A percentile compares a stretch with the other conserved stretches of the same genome.
Evolutionary conservation across 2,329 filamentous ascomycete genomes (phyloP).

Genomic region (Fonsecaea nubica): DNA sequence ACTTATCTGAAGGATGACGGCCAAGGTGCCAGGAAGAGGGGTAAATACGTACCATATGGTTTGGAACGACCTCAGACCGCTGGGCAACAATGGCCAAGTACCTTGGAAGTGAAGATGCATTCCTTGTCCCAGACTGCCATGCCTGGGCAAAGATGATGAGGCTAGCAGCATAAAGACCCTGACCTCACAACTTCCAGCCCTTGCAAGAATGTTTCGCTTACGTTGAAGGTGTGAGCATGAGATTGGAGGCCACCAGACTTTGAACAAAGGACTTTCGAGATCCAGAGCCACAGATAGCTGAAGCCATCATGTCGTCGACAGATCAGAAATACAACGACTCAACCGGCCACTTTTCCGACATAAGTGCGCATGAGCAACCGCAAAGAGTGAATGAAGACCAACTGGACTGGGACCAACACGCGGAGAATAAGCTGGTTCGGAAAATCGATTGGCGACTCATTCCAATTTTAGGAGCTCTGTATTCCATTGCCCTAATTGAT

Average conservation of each 20-base stretch:
- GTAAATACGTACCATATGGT: constrained; percentile 6
- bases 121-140: not conserved
- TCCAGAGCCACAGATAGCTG: not conserved
- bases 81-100: constrained; percentile 17
- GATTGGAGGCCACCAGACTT: not conserved
- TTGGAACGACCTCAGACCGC: not conserved
- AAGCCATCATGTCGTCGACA: constrained; percentile 12
- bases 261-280: not conserved
- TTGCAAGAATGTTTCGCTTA: not conserved
- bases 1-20: not conserved
- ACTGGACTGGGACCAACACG: constrained; percentile 9
- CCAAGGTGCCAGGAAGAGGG: constrained; percentile 22
- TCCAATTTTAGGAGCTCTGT: constrained; percentile 42
- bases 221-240: not conserved
- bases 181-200: not conserved
- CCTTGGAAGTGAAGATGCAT: constrained; percentile 7
- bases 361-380: constrained; percentile 7
- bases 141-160: not conserved
- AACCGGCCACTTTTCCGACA: constrained; percentile 3
- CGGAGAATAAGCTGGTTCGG: constrained; percentile 20
- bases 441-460: constrained; percentile 42
- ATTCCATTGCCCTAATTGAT: constrained; percentile 33
- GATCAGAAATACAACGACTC: constrained; percentile 11
- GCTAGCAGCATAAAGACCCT: not conserved
- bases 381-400: not conserved